Conservation (phyloP, 192 early-diverging fungal genomes). For the Nowakowskiella sp. region DNA sequence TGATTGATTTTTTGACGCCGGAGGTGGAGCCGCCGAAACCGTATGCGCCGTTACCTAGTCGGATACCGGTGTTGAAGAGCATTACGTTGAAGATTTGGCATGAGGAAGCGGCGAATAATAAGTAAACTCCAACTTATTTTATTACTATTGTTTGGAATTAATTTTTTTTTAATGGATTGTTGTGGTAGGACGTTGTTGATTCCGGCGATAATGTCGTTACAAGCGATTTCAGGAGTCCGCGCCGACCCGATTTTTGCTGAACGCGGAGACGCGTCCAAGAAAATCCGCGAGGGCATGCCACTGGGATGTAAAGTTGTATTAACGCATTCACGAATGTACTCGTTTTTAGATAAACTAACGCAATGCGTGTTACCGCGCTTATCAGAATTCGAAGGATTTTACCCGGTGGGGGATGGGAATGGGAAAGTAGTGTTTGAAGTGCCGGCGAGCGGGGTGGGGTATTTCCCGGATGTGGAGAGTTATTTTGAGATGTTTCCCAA, state of each 20-base stretch:
- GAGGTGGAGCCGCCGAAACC: constrained; percentile 37
- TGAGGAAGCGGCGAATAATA: constrained; percentile 78
- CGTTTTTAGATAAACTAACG: constrained; percentile 88
- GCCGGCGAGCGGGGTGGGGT: constrained; percentile 69
- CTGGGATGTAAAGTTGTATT: constrained; percentile 76
- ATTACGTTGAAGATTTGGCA: constrained; percentile 81
- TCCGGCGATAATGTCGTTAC: constrained; percentile 83
- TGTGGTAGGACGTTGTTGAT: constrained; percentile 52
- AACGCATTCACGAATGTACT: constrained; percentile 78
- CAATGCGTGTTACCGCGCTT: constrained; percentile 92
- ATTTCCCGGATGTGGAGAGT: constrained; percentile 96
- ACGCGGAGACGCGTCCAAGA: constrained; percentile 69
- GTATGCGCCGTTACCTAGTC: constrained; percentile 50
- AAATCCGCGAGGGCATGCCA: constrained; percentile 88
- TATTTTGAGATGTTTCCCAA: constrained; percentile 90
- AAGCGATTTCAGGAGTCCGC: constrained; percentile 73
- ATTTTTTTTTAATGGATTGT: not conserved
- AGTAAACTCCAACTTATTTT: constrained; percentile 48
- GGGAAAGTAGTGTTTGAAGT: constrained; percentile 82
- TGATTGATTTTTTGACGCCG: constrained; percentile 22
- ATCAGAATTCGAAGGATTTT: constrained; percentile 81
- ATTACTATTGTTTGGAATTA: not conserved
- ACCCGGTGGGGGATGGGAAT: constrained; percentile 62
- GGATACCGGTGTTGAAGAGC: constrained; percentile 60
- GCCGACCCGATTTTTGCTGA: constrained; percentile 76